Evolutionary conservation across 2,329 filamentous ascomycete species (phyloP).

Genomic region (Curvularia lunata): DNA sequence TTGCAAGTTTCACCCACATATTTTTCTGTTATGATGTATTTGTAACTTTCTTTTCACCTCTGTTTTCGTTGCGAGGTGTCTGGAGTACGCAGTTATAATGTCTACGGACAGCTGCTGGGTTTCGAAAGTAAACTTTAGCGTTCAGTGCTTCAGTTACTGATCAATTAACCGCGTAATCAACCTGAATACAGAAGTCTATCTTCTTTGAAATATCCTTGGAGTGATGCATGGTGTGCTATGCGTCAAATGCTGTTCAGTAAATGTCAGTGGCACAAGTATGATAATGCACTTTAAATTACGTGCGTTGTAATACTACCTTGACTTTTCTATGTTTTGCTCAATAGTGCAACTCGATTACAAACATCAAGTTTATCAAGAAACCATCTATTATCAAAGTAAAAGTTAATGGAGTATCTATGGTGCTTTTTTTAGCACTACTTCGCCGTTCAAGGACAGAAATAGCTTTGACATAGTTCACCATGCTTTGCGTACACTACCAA

Average conservation of each 20-base stretch:
- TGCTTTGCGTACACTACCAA: neutral
- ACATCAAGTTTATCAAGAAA: too few relatives aligned
- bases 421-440: neutral
- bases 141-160: neutral
- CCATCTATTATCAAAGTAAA: neutral
- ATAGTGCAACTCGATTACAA: too few relatives aligned
- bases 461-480: neutral
- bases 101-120: slow-evolving; percentile 8
- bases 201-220: neutral
- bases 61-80: neutral
- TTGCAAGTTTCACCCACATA: neutral
- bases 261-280: too few relatives aligned
- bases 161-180: neutral
- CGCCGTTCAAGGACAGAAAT: neutral
- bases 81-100: neutral
- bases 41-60: neutral
- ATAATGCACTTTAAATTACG: too few relatives aligned
- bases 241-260: neutral
- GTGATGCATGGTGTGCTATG: neutral
- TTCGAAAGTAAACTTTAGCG: neutral
- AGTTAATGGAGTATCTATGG: neutral
- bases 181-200: neutral
- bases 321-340: neutral
- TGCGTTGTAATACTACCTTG: neutral
- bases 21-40: neutral